Base-by-base conservation (phyloP, 148 eudicot species). In the Vaccinium darrowii region DNA sequence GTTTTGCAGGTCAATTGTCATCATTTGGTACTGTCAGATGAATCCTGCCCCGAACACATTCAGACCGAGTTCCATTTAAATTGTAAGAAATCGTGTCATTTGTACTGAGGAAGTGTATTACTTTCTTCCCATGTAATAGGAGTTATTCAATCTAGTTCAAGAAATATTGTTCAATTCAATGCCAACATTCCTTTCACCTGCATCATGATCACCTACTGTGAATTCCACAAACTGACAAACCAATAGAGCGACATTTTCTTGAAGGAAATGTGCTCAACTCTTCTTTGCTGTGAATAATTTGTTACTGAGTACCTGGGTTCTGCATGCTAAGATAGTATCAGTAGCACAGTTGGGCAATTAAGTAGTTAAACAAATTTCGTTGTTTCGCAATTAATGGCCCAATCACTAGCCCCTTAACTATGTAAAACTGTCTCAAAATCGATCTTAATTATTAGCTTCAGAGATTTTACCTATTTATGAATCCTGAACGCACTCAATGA, bases 1-100 rank as follows among this genome's bases (percentile, higher is more conserved):
- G 23, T 67, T 53, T 53, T 71, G 30, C 79, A 71, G 86, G 83
- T 69, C 71, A 53, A 19, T 69, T 79, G 82, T 50, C 54, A 54
- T 75, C 50, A 11, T 30, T 21, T 3, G 49, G 52, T 43, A 72
- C 43, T 8, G 36, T 79, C 82, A 84, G 69, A 58, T 58, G 25
- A n/a, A 71, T 53, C 36, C 77, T 69, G 65, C 57, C 5, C n/a
- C 62, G 72, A 52, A 36, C 36, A 12, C 63, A 52, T 75, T 43
- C 49, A n/a, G 76, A 47, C 58, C 1, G 3, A 63, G 58, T 84
- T 84, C 33, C 6, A 51, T 51, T 52, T 69, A 78, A 57, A 49
- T 63, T 33, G 77, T 78, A 63, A 78, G 78, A 53, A 65, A 65
- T 39, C 7, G 0, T 51, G 51, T 27, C 12, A 3, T 80, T 5